These are phyloP conservation scores for Lasiodiplodia citricola DNA, from an alignment of 2,329 filamentous ascomycete species.

Conservation along the genomic window DNA sequence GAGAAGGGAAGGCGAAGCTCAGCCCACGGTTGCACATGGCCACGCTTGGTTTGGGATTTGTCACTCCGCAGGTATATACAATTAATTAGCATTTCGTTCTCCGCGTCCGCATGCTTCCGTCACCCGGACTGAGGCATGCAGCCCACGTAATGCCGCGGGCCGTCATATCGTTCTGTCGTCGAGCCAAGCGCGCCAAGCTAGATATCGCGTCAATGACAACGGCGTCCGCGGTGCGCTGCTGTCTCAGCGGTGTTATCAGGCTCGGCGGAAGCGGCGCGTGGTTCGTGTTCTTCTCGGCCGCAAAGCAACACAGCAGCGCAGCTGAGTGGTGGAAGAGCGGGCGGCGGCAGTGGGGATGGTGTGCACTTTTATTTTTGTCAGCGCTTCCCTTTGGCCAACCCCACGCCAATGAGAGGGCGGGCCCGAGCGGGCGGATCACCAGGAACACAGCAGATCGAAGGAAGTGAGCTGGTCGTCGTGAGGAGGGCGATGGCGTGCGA, in stretches of 20 bases:
- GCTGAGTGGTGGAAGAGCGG: neutral
- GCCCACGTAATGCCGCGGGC: neutral
- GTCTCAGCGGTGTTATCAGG: constrained; percentile 10
- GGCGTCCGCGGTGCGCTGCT: neutral
- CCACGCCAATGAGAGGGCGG: constrained; percentile 21
- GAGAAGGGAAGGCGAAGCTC: neutral
- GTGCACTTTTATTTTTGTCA: constrained; percentile 21
- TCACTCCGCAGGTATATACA: neutral
- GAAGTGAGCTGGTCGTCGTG: neutral
- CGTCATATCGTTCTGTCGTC: neutral
- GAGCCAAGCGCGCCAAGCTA: constrained; percentile 15
- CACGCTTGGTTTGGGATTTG: constrained; percentile 4
- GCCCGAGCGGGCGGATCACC: constrained; percentile 22
- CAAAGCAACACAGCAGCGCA: neutral
- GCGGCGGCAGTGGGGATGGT: neutral
- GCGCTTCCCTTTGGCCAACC: constrained; percentile 8
- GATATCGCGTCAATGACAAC: constrained; percentile 12
- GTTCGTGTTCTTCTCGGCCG: constrained; percentile 5
- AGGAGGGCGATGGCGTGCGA: constrained; percentile 12
- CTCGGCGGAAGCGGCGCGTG: constrained; percentile 6
- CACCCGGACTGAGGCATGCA: neutral
- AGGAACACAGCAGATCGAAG: constrained; percentile 20
- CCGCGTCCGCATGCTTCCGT: constrained; percentile 4
- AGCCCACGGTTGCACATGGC: constrained; percentile 3
- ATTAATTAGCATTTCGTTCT: neutral